A percentile compares a stretch with the other conserved stretches of the same genome.
phyloP scores from a whole-genome alignment of 352 stramenopile genomes.

The Globisporangium middletonii region DNA sequence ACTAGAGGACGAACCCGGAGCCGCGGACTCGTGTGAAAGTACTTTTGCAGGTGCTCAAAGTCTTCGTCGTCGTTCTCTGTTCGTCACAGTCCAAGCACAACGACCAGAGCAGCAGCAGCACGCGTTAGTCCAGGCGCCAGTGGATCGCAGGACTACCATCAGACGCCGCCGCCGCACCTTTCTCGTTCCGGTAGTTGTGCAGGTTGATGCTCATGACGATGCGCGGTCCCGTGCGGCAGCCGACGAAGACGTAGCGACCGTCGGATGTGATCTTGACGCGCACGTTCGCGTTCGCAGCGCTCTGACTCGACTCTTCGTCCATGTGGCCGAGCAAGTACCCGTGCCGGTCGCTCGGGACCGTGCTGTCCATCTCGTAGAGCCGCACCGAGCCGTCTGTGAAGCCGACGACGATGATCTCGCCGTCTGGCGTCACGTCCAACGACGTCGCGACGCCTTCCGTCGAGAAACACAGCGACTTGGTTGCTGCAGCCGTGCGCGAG shows the following conservation, averaged over 20 bases:
- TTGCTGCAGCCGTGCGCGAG: slow-evolving; percentile 29
- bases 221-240: slow-evolving; percentile 53
- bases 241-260: slow-evolving; percentile 78
- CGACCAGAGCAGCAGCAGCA: neutral
- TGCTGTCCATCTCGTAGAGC: slow-evolving; percentile 84
- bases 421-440: slow-evolving; percentile 69
- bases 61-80: slow-evolving; percentile 74
- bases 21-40: slow-evolving; percentile 51
- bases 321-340: slow-evolving; percentile 77
- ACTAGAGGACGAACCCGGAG: slow-evolving; percentile 38
- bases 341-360: slow-evolving; percentile 69
- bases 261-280: slow-evolving; percentile 76
- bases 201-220: slow-evolving; percentile 82
- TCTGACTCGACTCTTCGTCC: slow-evolving; percentile 63
- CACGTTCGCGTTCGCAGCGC: slow-evolving; percentile 41
- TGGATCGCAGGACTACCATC: too few species aligned
- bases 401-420: slow-evolving; percentile 76
- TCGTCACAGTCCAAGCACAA: neutral
- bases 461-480: slow-evolving; percentile 79
- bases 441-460: slow-evolving; percentile 68
- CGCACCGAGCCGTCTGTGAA: slow-evolving; percentile 76
- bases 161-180: slow-evolving; percentile 38
- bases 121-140: neutral
- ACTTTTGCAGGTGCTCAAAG: slow-evolving; percentile 75
- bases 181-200: slow-evolving; percentile 74